Conservation (phyloP, 441 rosid species). For the Gossypium gossypioides region DNA sequence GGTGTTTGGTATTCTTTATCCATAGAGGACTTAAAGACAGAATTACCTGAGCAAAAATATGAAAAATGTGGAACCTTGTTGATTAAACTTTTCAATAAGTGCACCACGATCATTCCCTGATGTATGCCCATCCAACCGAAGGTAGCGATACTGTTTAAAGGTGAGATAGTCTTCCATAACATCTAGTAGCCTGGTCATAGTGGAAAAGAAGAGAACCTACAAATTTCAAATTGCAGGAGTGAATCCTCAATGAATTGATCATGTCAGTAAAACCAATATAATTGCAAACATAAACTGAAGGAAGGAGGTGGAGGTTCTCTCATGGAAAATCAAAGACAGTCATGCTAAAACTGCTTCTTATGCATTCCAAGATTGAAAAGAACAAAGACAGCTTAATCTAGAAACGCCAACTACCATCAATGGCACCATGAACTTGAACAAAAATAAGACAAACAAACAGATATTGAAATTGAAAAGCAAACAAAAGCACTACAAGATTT, state of each 20-base stretch:
- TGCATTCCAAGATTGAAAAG: neutral
- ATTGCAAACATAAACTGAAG: neutral
- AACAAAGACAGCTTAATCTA: neutral
- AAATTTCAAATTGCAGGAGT: conserved; percentile 15
- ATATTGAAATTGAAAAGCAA: neutral
- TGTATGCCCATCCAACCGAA: conserved; percentile 90
- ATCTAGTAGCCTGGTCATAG: conserved; percentile 95
- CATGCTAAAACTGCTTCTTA: neutral
- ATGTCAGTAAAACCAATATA: neutral
- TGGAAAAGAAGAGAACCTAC: conserved; percentile 92
- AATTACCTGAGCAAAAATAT: conserved; percentile 82
- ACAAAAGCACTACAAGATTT: neutral
- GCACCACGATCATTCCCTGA: conserved; percentile 87
- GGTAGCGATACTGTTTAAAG: conserved; percentile 65
- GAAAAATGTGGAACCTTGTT: conserved; percentile 61
- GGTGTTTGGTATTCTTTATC: neutral
- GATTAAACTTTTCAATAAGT: conserved; percentile 67
- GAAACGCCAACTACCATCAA: conserved; percentile 1
- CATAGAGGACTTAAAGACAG: neutral
- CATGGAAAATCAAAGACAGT: neutral
- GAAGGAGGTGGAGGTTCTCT: conserved; percentile 4
- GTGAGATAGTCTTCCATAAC: conserved; percentile 88
- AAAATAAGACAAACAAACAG: neutral
- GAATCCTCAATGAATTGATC: neutral
- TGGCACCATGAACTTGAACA: neutral